Evolutionary conservation across 768 basidiomycete genomes (phyloP).

Genomic region (Auriculariales sp.): DNA sequence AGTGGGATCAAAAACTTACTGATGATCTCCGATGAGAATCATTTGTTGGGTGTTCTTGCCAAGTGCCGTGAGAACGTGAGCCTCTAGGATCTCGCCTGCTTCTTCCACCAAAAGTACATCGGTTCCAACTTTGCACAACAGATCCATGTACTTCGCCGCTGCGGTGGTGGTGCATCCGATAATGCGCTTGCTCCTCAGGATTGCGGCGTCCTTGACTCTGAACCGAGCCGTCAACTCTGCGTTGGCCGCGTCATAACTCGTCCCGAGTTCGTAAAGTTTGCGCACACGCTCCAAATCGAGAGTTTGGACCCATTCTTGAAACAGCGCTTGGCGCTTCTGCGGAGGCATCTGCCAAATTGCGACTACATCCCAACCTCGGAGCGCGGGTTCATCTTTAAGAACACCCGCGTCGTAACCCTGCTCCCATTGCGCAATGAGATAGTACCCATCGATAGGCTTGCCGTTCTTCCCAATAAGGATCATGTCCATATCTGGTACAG

Average conservation of each 20-base stretch:
- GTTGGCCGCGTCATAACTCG: conserved; percentile 26
- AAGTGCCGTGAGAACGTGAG: conserved; percentile 47
- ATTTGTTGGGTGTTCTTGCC: conserved; percentile 31
- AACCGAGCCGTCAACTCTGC: conserved; percentile 22
- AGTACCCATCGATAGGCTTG: conserved; percentile 18
- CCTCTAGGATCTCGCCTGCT: conserved; percentile 59
- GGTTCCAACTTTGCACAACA: conserved; percentile 32
- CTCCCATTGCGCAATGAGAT: conserved; percentile 35
- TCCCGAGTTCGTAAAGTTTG: conserved; percentile 18
- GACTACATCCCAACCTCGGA: too few species aligned
- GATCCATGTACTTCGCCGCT: conserved; percentile 42
- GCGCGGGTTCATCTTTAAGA: conserved; percentile 18
- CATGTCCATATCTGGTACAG: conserved; percentile 39
- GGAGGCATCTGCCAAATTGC: conserved; percentile 26
- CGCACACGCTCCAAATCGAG: conserved; percentile 22
- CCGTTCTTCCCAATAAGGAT: conserved; percentile 25
- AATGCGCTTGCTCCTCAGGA: conserved; percentile 34
- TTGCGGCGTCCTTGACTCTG: conserved; percentile 16
- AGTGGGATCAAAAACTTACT: conserved; percentile 27
- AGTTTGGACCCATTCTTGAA: conserved; percentile 20
- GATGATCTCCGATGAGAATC: conserved; percentile 60
- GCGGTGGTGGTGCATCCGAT: conserved; percentile 59
- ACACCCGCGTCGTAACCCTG: conserved; percentile 29
- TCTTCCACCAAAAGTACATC: conserved; percentile 53
- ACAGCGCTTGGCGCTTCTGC: conserved; percentile 13